Evolutionary conservation across 176 grass and related monocot genomes (phyloP), one percentile per base, ranked within the genome.

Genomic region (Triticum timopheevii): DNA sequence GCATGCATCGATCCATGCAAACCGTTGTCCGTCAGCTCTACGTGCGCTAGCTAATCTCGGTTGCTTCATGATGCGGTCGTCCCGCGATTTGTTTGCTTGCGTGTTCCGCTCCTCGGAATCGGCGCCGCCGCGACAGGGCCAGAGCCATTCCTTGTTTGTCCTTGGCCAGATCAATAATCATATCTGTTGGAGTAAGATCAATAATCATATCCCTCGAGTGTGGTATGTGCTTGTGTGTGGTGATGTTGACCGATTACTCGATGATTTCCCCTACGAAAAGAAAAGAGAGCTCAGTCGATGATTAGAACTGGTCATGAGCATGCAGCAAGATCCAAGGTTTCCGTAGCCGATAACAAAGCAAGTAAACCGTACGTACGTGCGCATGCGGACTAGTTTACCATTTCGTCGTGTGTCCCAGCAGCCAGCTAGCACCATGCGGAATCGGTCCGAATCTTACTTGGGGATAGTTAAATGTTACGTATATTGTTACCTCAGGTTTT

Each of bases 311-410:
- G 88, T 90, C 84, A 22, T 19, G 17, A 58, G 25, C 72, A 52
- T 52, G 49, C 49, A 42, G 54, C 0, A 79, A 58, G 89, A 79
- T 83, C 84, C 84, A 90, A 83, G 10, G 15, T 50, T 66, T 42
- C 42, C 62, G 89, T 73, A 87, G 89, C 30, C 65, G 79, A 83
- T 83, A 58, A 59, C 84, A 79, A 83, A 5, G 88, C 77, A 20
- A 58, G 54, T 22, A 58, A 8, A 1, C 54, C 54, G 54, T 20
- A 19, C 54, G 54, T 58, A 58, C 54, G 54, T 58, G 54, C 3
- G 27, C 33, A 34, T 34, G 33, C 8, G 3, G 59, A 62, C 9
- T 62, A 62, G 49, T 52, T 52, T n/a, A 23, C 8, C 59, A 52
- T 52, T 17, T 42, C 40, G 2, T 42, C 40, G 40, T 42, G 40